Conservation (phyloP, 1,284 basidiomycete genomes). For the Inonotus obliquus region DNA sequence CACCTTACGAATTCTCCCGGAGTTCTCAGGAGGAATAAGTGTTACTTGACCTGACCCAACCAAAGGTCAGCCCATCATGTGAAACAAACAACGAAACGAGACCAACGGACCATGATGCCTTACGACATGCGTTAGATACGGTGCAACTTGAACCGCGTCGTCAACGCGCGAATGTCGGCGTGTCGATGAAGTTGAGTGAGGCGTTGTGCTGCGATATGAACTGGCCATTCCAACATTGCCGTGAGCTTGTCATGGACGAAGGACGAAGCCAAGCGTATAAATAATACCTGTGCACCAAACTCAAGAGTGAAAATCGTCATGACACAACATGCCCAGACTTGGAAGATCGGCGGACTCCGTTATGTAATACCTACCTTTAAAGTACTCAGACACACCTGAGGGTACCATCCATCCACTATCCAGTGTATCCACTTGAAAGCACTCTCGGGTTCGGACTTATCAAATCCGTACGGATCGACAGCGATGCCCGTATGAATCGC, state of each 20-base stretch:
- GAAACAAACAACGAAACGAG: not conserved
- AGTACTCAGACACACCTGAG: no score
- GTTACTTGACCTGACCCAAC: conserved; percentile 35
- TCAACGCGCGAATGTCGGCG: conserved; percentile 27
- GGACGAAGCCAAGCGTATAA: not conserved
- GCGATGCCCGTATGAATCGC: no score
- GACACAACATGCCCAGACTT: not conserved
- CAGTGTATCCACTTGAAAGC: no score
- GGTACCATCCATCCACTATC: no score
- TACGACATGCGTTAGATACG: conserved; percentile 54
- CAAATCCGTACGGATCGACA: no score
- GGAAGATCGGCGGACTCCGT: not conserved
- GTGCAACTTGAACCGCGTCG: conserved; percentile 48
- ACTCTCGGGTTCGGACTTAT: no score
- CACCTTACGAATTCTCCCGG: conserved; percentile 46
- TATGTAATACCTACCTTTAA: conserved; percentile 1
- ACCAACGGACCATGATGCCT: conserved; percentile 39
- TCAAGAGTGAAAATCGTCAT: not conserved
- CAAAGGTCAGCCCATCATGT: not conserved
- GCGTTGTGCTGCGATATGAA: not conserved
- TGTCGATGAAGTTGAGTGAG: not conserved
- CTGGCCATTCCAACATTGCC: conserved; percentile 12
- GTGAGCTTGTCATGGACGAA: not conserved
- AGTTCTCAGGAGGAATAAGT: conserved; percentile 48
- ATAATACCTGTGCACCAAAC: not conserved